Evolutionary conservation across 2,329 filamentous ascomycete species (phyloP).

Genomic region (Didymella sp.): DNA sequence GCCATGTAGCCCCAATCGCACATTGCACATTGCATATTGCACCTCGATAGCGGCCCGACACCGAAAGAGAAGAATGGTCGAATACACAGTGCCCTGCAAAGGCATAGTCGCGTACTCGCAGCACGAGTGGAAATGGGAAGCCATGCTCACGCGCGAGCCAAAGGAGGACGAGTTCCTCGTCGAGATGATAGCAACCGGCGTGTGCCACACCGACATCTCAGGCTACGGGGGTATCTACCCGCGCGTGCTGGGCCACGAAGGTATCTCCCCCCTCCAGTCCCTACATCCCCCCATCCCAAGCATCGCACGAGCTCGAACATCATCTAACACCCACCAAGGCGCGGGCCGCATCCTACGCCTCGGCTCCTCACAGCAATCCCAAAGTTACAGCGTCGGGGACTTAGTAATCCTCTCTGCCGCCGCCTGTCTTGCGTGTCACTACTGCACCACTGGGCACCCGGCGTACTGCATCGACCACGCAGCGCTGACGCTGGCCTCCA

Average conservation of each 20-base stretch:
- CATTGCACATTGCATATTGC: not conserved
- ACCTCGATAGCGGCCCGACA: not conserved
- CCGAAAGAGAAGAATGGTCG: slow-evolving; percentile 3
- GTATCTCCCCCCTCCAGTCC: not conserved
- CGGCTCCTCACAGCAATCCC: slow-evolving; percentile 48
- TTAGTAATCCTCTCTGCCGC: slow-evolving; percentile 59
- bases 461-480: slow-evolving; percentile 58
- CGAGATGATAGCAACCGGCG: slow-evolving; percentile 61
- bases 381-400: slow-evolving; percentile 53
- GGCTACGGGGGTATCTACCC: slow-evolving; percentile 49
- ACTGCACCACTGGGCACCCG: slow-evolving; percentile 55
- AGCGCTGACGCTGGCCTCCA: slow-evolving; percentile 26
- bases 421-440: slow-evolving; percentile 55
- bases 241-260: slow-evolving; percentile 62
- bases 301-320: too few relatives aligned
- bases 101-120: slow-evolving; percentile 27
- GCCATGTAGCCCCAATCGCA: not conserved
- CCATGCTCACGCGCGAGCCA: slow-evolving; percentile 36
- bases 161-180: slow-evolving; percentile 59
- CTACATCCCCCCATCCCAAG: too few relatives aligned
- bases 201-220: slow-evolving; percentile 62
- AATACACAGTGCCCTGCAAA: slow-evolving; percentile 24
- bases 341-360: slow-evolving; percentile 58
- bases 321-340: slow-evolving; percentile 35
- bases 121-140: slow-evolving; percentile 25